Evolutionary conservation across 2,329 filamentous ascomycete species (phyloP).

Genomic region (Xylariaceae sp.): DNA sequence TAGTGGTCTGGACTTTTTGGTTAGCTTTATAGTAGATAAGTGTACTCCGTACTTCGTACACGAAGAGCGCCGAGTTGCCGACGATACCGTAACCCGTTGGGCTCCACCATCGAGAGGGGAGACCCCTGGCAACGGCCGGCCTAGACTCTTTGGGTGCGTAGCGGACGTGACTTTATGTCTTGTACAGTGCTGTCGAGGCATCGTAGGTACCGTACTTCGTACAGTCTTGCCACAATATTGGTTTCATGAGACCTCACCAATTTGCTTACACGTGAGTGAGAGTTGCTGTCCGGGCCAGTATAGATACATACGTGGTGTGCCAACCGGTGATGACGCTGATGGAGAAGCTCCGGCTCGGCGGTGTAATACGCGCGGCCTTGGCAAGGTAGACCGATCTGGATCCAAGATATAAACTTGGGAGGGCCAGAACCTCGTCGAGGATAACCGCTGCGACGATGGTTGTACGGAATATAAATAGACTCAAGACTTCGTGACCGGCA

Average conservation of each 20-base stretch:
- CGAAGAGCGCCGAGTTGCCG: not conserved
- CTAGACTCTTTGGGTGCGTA: constrained; percentile 16
- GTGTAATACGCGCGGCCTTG: constrained; percentile 3
- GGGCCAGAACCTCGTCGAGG: not conserved
- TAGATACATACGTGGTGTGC: constrained; percentile 6
- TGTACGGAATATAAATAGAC: no score
- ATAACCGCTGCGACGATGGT: no score
- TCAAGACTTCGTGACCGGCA: no score
- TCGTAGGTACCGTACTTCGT: not conserved
- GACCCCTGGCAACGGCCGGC: constrained; percentile 11
- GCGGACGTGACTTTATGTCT: not conserved
- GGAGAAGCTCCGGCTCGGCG: constrained; percentile 5
- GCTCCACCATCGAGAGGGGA: constrained; percentile 13
- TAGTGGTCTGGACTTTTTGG: constrained; percentile 17
- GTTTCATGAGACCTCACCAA: constrained; percentile 1
- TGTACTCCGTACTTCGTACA: no score
- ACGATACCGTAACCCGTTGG: constrained; percentile 1
- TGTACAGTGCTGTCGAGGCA: not conserved
- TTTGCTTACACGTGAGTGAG: not conserved
- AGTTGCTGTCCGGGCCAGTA: not conserved
- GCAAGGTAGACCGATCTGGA: constrained; percentile 9
- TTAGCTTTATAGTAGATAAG: no score
- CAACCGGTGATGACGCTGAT: not conserved
- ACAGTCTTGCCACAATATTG: constrained; percentile 3
- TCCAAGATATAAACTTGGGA: constrained; percentile 2